Evolutionary conservation across 2,329 filamentous ascomycete genomes (phyloP).

Genomic region (Botrytis deweyae): DNA sequence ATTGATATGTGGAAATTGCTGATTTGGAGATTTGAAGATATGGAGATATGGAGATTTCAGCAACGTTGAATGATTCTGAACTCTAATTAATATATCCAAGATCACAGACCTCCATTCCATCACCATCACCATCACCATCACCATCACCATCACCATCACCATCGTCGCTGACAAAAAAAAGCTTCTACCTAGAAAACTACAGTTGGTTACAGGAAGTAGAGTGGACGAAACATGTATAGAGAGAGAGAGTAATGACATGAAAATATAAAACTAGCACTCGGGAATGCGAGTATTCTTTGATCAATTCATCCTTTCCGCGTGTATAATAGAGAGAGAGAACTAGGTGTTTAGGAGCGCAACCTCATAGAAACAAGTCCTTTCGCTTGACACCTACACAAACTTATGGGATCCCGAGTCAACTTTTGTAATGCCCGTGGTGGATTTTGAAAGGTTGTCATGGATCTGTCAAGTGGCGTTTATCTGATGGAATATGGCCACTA

Average conservation of each 20-base stretch:
- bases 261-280: background rate
- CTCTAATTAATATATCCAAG: no score
- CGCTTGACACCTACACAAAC: background rate
- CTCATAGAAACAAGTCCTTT: background rate
- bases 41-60: no score
- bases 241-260: background rate
- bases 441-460: background rate
- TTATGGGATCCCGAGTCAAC: background rate
- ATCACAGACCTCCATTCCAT: no score
- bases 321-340: fast-evolving
- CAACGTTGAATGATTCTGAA: no score
- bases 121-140: no score
- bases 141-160: no score
- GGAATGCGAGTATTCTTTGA: background rate
- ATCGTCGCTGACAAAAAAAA: no score
- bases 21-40: no score
- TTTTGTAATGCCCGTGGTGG: background rate
- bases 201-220: no score
- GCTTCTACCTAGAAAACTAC: fast-evolving
- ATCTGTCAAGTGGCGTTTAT: no score
- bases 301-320: background rate
- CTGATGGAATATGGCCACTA: background rate
- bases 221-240: no score
- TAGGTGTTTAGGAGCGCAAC: background rate
- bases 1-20: no score